These are phyloP conservation scores for Plasmodium cynomolgi DNA, from an alignment of 169 alveolate species.

Conservation along the genomic window DNA sequence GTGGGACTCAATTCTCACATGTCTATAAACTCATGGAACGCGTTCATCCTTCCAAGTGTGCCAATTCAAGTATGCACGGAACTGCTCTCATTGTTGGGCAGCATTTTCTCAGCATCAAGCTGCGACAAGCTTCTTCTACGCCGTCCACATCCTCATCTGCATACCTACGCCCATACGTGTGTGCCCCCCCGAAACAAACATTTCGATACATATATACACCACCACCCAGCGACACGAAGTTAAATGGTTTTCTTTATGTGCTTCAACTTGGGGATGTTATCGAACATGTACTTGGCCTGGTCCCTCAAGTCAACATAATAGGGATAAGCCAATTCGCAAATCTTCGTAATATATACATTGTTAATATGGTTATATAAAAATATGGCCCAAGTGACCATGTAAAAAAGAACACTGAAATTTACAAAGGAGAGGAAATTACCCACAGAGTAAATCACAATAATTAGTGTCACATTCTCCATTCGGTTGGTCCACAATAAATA, in stretches of 20 bases:
- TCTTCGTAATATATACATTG: conserved; percentile 39
- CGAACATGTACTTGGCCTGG: conserved; percentile 37
- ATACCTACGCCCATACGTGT: not conserved
- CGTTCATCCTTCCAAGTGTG: not conserved
- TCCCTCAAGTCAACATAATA: conserved; percentile 35
- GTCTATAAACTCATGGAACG: not conserved
- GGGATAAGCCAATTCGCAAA: conserved; percentile 14
- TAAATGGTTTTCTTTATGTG: conserved; percentile 53
- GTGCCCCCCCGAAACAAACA: not conserved
- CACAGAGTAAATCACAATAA: conserved; percentile 25
- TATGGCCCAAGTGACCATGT: conserved; percentile 49
- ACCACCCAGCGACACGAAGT: not conserved
- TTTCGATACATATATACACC: not conserved
- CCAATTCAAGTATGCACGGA: not conserved
- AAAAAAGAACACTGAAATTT: conserved; percentile 59
- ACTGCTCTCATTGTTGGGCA: not conserved
- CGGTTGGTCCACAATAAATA: conserved; percentile 51
- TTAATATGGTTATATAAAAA: conserved; percentile 62
- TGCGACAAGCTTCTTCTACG: not conserved
- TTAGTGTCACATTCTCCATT: conserved; percentile 41
- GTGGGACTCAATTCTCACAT: not conserved
- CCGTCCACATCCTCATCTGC: not conserved
- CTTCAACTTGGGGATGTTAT: conserved; percentile 56
- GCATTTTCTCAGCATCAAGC: not conserved
- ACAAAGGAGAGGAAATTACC: conserved; percentile 65